A percentile compares a stretch with the other conserved stretches of the same genome.
Conservation (phyloP, 1,139 yeast species). For the Kodamaea alishanica region DNA sequence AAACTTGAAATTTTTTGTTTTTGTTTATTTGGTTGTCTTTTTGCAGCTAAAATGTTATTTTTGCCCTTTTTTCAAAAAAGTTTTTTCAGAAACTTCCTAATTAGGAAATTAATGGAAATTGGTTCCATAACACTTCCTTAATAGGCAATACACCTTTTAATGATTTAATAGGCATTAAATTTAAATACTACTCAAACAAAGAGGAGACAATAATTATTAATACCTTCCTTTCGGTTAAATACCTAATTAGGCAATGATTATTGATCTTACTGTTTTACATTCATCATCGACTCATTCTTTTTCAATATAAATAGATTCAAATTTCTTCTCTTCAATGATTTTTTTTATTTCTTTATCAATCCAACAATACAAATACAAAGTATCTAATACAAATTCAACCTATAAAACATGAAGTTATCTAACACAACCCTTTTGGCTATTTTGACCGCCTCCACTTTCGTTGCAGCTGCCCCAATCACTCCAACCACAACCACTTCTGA, state of each 20-base stretch:
- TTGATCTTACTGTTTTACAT: background rate
- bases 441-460: slow-evolving; percentile 39
- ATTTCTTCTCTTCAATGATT: background rate
- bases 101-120: slow-evolving; percentile 7
- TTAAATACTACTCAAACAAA: too few relatives aligned
- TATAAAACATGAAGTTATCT: slow-evolving; percentile 37
- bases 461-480: slow-evolving; percentile 39
- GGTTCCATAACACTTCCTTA: slow-evolving; percentile 11
- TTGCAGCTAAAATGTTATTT: too few relatives aligned
- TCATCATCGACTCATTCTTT: slow-evolving; percentile 4
- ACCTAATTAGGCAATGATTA: slow-evolving; percentile 1
- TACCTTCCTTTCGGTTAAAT: too few relatives aligned
- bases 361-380: background rate
- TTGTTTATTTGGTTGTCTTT: too few relatives aligned
- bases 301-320: slow-evolving; percentile 7
- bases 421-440: slow-evolving; percentile 42
- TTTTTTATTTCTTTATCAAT: slow-evolving; percentile 7
- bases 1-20: too few relatives aligned
- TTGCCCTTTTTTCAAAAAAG: background rate
- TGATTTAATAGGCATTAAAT: too few relatives aligned
- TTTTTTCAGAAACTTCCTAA: slow-evolving; percentile 10
- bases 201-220: too few relatives aligned
- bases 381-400: background rate
- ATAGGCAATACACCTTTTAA: slow-evolving; percentile 8
- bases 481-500: slow-evolving; percentile 22